A percentile compares a stretch with the other conserved stretches of the same genome.
phyloP scores from a whole-genome alignment of 108 stramenopile genomes.

The Fragilariopsis cylindrus region DNA sequence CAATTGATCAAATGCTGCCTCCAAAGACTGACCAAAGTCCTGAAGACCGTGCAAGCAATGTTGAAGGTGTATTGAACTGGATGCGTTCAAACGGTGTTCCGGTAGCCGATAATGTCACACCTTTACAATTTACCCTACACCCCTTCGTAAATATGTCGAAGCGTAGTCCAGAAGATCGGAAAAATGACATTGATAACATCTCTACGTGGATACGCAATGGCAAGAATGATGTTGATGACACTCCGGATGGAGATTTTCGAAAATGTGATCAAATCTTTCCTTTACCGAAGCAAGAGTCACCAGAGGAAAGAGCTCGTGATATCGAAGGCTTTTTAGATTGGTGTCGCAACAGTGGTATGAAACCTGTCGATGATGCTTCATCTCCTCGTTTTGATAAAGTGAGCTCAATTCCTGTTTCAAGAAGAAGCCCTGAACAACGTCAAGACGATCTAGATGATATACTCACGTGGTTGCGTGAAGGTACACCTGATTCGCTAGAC shows the following conservation, averaged over 20 bases:
- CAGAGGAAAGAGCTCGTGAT: constrained; percentile 31
- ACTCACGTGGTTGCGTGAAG: constrained; percentile 29
- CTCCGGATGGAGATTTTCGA: constrained; percentile 20
- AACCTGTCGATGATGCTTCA: constrained; percentile 7
- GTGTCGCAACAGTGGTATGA: constrained; percentile 29
- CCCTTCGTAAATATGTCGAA: constrained; percentile 11
- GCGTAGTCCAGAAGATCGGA: constrained; percentile 25
- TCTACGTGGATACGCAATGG: constrained; percentile 27
- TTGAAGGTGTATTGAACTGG: constrained; percentile 37
- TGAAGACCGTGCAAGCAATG: constrained; percentile 21
- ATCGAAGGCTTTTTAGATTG: constrained; percentile 38
- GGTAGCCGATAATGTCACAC: neutral
- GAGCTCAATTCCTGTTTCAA: constrained; percentile 19
- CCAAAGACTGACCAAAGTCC: constrained; percentile 16
- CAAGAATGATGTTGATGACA: constrained; percentile 2
- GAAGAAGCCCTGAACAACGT: constrained; percentile 27
- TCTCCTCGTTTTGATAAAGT: constrained; percentile 13
- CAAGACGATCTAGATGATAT: constrained; percentile 23
- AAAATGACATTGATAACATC: constrained; percentile 15
- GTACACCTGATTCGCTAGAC: constrained; percentile 11
- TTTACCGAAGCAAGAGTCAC: neutral
- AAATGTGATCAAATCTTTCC: constrained; percentile 28
- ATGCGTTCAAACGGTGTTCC: constrained; percentile 23
- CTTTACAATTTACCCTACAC: constrained; percentile 3
- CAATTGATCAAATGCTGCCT: constrained; percentile 31